A percentile compares a stretch with the other conserved stretches of the same genome.
Evolutionary conservation across 306 rosid species (phyloP).

Genomic region (Parietaria judaica): DNA sequence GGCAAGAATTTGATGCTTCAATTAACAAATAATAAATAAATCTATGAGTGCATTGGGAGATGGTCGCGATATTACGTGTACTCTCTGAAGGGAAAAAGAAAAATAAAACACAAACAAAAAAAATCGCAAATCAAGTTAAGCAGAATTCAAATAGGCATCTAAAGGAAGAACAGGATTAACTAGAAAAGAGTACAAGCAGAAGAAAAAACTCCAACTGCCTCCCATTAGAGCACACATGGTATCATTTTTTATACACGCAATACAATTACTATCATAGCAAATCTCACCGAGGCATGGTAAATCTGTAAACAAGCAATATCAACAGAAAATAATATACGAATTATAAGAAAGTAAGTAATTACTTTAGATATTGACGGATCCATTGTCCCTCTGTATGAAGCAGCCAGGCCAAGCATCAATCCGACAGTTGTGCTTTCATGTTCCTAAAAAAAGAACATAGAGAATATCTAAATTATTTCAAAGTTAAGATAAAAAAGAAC

Average conservation of each 20-base stretch:
- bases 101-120: no score
- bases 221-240: no score
- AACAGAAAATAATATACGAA: neutral
- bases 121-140: neutral
- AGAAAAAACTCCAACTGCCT: no score
- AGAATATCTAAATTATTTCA: neutral
- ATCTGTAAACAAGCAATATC: neutral
- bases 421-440: slow-evolving; percentile 94
- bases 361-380: slow-evolving; percentile 91
- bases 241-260: no score
- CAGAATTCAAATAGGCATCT: no score
- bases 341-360: slow-evolving; percentile 12
- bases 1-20: no score
- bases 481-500: slow-evolving; percentile 19
- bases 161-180: neutral
- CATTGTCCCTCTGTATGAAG: slow-evolving; percentile 93
- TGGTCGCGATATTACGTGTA: no score
- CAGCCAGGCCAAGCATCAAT: slow-evolving; percentile 92
- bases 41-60: no score
- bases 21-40: no score
- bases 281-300: neutral
- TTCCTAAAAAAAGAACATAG: slow-evolving; percentile 38
- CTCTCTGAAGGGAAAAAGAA: no score
- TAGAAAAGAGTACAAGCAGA: no score
- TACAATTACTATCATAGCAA: no score